These are phyloP conservation scores for Macrophomina phaseolina DNA, from an alignment of 2,329 filamentous ascomycete species.

Conservation along the genomic window DNA sequence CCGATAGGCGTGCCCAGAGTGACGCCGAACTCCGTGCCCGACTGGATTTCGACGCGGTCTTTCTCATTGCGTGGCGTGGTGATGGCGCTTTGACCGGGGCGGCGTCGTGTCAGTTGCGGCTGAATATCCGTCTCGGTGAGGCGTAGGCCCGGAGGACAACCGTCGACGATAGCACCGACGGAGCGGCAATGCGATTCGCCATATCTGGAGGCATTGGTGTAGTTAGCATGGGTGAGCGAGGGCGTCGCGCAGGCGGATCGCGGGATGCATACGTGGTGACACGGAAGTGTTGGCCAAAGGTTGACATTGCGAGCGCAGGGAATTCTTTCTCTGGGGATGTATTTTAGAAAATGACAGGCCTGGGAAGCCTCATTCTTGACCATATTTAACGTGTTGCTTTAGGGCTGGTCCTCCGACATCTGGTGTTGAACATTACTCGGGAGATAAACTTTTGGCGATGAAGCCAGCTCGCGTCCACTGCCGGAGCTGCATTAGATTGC, in stretches of 20 bases:
- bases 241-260: not conserved
- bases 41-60: slow-evolving; percentile 89
- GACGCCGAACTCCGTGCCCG: slow-evolving; percentile 86
- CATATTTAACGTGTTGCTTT: not conserved
- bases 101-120: slow-evolving; percentile 87
- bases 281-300: slow-evolving; percentile 80
- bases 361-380: not conserved
- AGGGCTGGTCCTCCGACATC: too few relatives aligned
- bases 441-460: too few relatives aligned
- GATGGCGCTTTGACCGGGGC: slow-evolving; percentile 86
- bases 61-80: slow-evolving; percentile 96
- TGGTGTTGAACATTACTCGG: too few relatives aligned
- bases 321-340: not conserved
- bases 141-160: slow-evolving; percentile 83
- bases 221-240: slow-evolving; percentile 29
- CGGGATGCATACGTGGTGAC: slow-evolving; percentile 73
- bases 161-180: slow-evolving; percentile 94
- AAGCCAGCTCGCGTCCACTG: too few relatives aligned
- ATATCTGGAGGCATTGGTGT: slow-evolving; percentile 57
- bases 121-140: slow-evolving; percentile 89
- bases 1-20: slow-evolving; percentile 91
- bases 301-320: slow-evolving; percentile 68
- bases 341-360: not conserved
- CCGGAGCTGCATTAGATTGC: too few relatives aligned
- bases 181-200: slow-evolving; percentile 90